Evolutionary conservation across 78 protist genomes (phyloP), one percentile per base, ranked within the genome.

Genomic region (Isochrysis galbana): DNA sequence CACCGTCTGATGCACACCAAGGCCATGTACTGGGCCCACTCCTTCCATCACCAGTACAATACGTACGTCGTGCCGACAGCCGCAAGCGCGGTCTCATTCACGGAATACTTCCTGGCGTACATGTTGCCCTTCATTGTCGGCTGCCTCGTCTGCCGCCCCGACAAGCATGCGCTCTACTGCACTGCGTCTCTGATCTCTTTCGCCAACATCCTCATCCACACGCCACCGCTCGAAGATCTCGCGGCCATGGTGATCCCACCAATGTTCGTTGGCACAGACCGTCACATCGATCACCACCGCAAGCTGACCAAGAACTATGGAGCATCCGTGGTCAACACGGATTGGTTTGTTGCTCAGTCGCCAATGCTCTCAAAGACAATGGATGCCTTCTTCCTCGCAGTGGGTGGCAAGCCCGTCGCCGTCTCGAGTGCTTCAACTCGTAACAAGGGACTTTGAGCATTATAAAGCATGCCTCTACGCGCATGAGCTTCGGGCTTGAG

Each of bases 121-220:
- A 78, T 78, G 87, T 36, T 42, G 51, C 87, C 87, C n/a, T 78
- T 78, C 87, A 19, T 78, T 4, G 36, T 78, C 0, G 87, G 51
- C 36, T 19, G 17, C 36, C 17, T 42, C 17, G 39, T 78, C 21
- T 23, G 22, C 19, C 44, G n/a, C 17, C 87, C 87, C 26, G 87
- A 78, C 87, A 19, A 0, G 38, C 51, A 7, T 5, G 47, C 87
- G 36, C 87, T 78, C 23, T 42, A 29, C 48, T 32, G 25, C 54
- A 17, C 87, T 32, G 87, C 26, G 36, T 19, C 36, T 17, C 0
- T 39, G 26, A 42, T 78, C 51, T 78, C 87, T 45, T 3, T 42
- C 39, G 26, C 14, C 87, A 78, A 78, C 34, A 0, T 78, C 34
- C 87, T 78, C 29, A 42, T 78, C 29, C 87, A 78, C 87, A 78